Percentiles rank a stretch among this genome's conserved stretches.
Conservation (phyloP, 2,329 filamentous ascomycete species). For the Colletotrichum sp. region DNA sequence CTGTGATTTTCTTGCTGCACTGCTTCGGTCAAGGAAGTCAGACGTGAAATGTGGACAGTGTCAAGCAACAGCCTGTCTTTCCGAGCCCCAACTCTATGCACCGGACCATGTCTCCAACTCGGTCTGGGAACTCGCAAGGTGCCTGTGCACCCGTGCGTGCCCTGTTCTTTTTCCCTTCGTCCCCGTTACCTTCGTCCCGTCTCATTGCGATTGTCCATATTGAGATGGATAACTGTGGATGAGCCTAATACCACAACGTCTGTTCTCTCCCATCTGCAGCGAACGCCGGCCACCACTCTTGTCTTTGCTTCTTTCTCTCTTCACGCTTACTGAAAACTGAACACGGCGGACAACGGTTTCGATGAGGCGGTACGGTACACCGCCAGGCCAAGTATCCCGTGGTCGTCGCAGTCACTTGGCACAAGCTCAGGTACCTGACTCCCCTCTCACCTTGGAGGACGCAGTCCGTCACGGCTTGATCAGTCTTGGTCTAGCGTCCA, state of each 20-base stretch:
- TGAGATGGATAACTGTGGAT: constrained; percentile 9
- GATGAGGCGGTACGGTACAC: not conserved
- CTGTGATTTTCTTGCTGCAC: not conserved
- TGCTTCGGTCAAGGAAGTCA: not conserved
- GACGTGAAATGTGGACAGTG: not conserved
- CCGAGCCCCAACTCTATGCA: not conserved
- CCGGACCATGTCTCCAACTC: not conserved
- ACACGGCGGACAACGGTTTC: not conserved
- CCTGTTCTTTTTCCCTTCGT: not conserved
- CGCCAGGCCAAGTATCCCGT: not conserved
- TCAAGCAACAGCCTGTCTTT: not conserved
- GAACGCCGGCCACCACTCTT: not conserved
- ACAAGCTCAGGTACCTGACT: constrained; percentile 9
- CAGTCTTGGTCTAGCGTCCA: constrained; percentile 13
- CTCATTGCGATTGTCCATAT: not conserved
- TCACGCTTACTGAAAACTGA: not conserved
- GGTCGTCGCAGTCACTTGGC: constrained; percentile 2
- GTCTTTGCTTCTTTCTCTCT: not conserved
- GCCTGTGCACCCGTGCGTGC: constrained; percentile 8
- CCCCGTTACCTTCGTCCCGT: constrained; percentile 8
- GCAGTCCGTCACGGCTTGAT: constrained; percentile 8
- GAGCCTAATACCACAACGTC: constrained; percentile 10
- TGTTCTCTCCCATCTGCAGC: not conserved
- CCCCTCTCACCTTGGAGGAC: constrained; percentile 5
- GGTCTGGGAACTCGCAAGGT: not conserved